Evolutionary conservation across 768 basidiomycete species (phyloP).

Genomic region (Amanita rimosa): DNA sequence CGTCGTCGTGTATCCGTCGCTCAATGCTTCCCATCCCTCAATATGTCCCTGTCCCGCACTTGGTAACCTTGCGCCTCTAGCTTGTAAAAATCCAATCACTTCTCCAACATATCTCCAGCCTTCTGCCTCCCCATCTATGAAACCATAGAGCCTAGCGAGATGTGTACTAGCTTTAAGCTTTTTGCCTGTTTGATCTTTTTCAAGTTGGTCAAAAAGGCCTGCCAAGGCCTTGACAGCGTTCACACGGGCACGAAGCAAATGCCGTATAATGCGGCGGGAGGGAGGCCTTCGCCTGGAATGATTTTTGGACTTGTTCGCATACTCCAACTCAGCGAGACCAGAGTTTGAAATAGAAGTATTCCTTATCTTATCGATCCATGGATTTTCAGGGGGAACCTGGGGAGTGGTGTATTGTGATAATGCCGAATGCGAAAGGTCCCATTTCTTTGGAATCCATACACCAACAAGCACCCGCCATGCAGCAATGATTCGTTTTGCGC

Average conservation of each 20-base stretch:
- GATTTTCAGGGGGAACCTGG: constrained; percentile 50
- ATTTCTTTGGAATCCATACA: constrained; percentile 79
- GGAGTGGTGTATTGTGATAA: constrained; percentile 67
- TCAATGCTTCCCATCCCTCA: constrained; percentile 58
- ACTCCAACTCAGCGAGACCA: not conserved
- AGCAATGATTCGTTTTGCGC: constrained; percentile 77
- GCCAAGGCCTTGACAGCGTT: constrained; percentile 74
- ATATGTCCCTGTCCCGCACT: constrained; percentile 27
- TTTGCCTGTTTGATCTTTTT: constrained; percentile 23
- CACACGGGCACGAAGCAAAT: constrained; percentile 78
- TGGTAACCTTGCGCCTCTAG: constrained; percentile 63
- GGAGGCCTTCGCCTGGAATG: constrained; percentile 43
- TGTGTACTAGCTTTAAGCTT: constrained; percentile 33
- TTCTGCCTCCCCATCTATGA: constrained; percentile 18
- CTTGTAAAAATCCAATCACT: constrained; percentile 59
- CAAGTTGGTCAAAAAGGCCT: constrained; percentile 58
- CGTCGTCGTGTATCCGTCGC: constrained; percentile 32
- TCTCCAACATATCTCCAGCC: constrained; percentile 63
- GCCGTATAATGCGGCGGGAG: constrained; percentile 76
- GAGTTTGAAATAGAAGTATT: not conserved
- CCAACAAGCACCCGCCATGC: constrained; percentile 97
- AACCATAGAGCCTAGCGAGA: constrained; percentile 39
- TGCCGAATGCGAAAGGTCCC: constrained; percentile 71
- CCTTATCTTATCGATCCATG: constrained; percentile 52
- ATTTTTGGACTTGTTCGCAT: constrained; percentile 17